Evolutionary conservation across 345 rosid genomes (phyloP), one percentile per base, ranked within the genome.

Genomic region (Eucalyptus caleyi): DNA sequence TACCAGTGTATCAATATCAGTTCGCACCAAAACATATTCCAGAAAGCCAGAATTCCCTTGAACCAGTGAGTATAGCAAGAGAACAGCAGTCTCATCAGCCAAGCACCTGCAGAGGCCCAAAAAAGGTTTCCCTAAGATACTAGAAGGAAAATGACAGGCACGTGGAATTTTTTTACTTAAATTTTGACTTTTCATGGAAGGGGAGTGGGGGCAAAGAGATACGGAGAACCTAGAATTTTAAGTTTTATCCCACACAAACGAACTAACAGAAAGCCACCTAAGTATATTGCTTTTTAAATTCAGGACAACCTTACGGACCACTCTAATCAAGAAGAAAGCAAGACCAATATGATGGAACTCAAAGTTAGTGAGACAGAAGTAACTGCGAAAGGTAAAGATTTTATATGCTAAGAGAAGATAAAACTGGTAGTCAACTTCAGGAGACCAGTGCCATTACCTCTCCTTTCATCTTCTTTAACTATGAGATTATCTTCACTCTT

Each of bases 1-100:
- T 97, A 98, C 99, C 99, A 98, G 88, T 67, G 97, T 98, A 93
- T 98, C 99, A 94, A 97, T 32, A 95, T 98, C 99, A 60, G 97
- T 97, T 90, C 99, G 98, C 93, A 97, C 99, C 91, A 98, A 92
- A 56, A 97, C 97, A 91, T 98, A 96, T 94, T 98, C 99, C 95
- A 97, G 94, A 90, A 98, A 98, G 92, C 94, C 95, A 26, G 97
- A 95, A 92, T 98, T 98, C 88, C 99, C 99, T 91, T 96, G 97
- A 90, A 98, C 89, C 94, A 98, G 89, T 51, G 99, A 95, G 92
- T 98, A 98, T 88, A 98, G 99, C 92, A 98, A 94, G 67, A 98
- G 93, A 86, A 94, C 97, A 23, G 99, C 96, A 40, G 97, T 92
- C 92, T 98, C 99, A 90, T 98, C 97, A 93, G 95, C 94, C 96